Evolutionary conservation across 176 grass and related monocot genomes (phyloP).

Genomic region (Poa annua): DNA sequence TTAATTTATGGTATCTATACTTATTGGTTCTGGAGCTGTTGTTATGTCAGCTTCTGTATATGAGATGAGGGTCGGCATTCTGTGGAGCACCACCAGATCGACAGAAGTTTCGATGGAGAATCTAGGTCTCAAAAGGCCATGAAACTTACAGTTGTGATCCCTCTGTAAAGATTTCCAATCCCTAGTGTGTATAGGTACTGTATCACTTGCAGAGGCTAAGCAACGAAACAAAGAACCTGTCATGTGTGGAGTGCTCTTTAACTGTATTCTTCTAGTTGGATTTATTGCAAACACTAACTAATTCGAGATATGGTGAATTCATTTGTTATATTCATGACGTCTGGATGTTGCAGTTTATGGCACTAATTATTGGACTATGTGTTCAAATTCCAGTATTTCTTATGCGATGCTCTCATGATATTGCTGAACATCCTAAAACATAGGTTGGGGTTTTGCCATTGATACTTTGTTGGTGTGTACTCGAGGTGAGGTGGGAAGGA

Average conservation of each 20-base stretch:
- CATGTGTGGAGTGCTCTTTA: slow-evolving; percentile 27
- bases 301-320: slow-evolving; percentile 18
- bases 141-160: slow-evolving; percentile 32
- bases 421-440: neutral
- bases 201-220: slow-evolving; percentile 46
- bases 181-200: slow-evolving; percentile 54
- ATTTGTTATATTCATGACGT: neutral
- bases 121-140: slow-evolving; percentile 33
- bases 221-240: slow-evolving; percentile 27
- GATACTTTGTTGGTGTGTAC: neutral
- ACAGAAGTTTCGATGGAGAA: slow-evolving; percentile 6
- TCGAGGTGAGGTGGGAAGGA: neutral
- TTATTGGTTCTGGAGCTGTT: slow-evolving; percentile 46
- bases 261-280: slow-evolving; percentile 30
- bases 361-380: neutral
- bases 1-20: slow-evolving; percentile 56
- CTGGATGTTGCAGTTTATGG: neutral
- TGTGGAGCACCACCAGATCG: slow-evolving; percentile 38
- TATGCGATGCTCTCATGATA: neutral
- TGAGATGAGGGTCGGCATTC: slow-evolving; percentile 45
- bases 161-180: slow-evolving; percentile 44
- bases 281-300: slow-evolving; percentile 36
- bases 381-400: neutral
- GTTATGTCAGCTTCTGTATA: slow-evolving; percentile 52
- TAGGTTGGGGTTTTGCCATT: neutral